Conservation (phyloP, 768 basidiomycete genomes). For the Tubosaeta sp. region DNA sequence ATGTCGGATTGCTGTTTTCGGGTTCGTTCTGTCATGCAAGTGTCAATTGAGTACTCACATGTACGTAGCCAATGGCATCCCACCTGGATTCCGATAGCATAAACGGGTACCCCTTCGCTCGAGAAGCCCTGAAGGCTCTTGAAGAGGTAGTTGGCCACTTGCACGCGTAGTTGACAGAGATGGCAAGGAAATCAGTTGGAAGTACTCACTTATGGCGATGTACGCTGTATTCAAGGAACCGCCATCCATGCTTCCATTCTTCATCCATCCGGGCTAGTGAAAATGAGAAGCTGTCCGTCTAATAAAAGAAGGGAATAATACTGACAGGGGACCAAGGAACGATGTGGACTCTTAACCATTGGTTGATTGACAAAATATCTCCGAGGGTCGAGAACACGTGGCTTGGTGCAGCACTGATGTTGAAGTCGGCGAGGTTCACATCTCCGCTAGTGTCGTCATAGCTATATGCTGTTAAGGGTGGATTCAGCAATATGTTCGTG, state of each 20-base stretch:
- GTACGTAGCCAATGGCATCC: background rate
- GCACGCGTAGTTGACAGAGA: background rate
- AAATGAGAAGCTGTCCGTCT: background rate
- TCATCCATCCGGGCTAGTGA: conserved; percentile 75
- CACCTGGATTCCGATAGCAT: conserved; percentile 59
- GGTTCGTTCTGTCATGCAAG: conserved; percentile 45
- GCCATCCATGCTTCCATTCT: conserved; percentile 63
- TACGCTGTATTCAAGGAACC: conserved; percentile 53
- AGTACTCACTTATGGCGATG: conserved; percentile 42
- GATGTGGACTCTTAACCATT: conserved; percentile 49
- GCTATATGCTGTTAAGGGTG: conserved; percentile 48
- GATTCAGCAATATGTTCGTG: conserved; percentile 3
- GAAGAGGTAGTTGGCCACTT: conserved; percentile 70
- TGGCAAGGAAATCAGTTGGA: background rate
- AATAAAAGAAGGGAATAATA: background rate
- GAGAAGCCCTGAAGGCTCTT: conserved; percentile 70
- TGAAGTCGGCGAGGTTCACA: conserved; percentile 53
- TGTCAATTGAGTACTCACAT: too few relatives aligned
- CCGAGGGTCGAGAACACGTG: conserved; percentile 58
- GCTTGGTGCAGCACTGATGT: conserved; percentile 53
- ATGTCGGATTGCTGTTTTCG: conserved; percentile 56
- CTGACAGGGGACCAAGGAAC: conserved; percentile 74
- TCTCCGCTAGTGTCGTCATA: conserved; percentile 63
- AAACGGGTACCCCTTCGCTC: conserved; percentile 53
- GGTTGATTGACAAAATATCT: conserved; percentile 61